Evolutionary conservation across 441 rosid species (phyloP).

Genomic region (Arabidopsis lyrata): DNA sequence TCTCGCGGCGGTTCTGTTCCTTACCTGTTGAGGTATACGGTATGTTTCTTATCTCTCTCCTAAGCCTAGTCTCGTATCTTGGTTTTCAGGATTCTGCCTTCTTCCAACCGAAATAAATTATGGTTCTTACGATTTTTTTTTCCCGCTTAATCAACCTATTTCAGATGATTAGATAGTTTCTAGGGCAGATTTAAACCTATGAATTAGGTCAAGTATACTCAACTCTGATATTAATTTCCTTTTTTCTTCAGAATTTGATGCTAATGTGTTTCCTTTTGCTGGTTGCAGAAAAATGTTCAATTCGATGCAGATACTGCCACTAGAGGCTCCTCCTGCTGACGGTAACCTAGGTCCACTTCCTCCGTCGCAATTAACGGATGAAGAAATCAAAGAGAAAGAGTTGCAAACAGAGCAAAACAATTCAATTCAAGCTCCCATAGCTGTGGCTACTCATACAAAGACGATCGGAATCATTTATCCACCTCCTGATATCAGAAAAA

Average conservation of each 20-base stretch:
- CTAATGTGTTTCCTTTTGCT: neutral
- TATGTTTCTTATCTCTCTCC: neutral
- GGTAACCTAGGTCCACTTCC: slow-evolving; percentile 82
- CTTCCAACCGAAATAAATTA: too few species aligned
- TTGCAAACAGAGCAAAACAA: slow-evolving; percentile 56
- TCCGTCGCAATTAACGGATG: slow-evolving; percentile 64
- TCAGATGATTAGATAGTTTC: too few species aligned
- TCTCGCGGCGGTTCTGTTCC: neutral
- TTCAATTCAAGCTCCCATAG: slow-evolving; percentile 49
- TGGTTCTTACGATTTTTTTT: too few species aligned
- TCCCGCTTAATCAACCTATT: too few species aligned
- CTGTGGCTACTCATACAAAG: slow-evolving; percentile 88
- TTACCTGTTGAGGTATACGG: neutral
- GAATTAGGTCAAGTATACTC: too few species aligned
- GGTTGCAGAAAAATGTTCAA: slow-evolving; percentile 58
- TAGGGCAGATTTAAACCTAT: too few species aligned
- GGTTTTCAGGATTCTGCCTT: too few species aligned
- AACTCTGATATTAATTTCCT: too few species aligned
- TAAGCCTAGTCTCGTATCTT: neutral
- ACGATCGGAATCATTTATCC: slow-evolving; percentile 95
- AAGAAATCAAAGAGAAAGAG: slow-evolving; percentile 51
- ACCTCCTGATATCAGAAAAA: slow-evolving; percentile 85
- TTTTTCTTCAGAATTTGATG: slow-evolving; percentile 38
- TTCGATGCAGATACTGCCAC: slow-evolving; percentile 65
- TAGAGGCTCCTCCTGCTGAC: slow-evolving; percentile 82